Percentiles rank a stretch among this genome's conserved stretches.
Evolutionary conservation across 1,139 yeast genomes (phyloP).

Genomic region (Pichia sp.): DNA sequence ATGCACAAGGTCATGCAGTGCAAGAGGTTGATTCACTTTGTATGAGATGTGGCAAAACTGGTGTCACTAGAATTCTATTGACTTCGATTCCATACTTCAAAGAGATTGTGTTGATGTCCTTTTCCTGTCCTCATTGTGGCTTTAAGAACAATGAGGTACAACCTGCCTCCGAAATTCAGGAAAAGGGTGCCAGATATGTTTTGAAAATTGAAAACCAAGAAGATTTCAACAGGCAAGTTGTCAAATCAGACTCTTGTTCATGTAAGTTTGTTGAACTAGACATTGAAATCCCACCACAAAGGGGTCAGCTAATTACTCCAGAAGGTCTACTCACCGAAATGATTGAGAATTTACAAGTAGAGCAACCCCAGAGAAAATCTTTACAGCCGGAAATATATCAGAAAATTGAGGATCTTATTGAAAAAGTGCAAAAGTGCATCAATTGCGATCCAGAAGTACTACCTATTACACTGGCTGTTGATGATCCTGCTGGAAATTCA

Average conservation of each 20-base stretch:
- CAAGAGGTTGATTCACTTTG: slow-evolving; percentile 93
- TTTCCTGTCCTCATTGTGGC: slow-evolving; percentile 93
- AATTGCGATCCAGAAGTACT: slow-evolving; percentile 62
- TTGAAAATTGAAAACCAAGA: slow-evolving; percentile 64
- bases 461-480: slow-evolving; percentile 77
- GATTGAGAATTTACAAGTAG: slow-evolving; percentile 73
- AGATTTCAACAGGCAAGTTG: slow-evolving; percentile 86
- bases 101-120: slow-evolving; percentile 91
- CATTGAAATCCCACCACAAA: slow-evolving; percentile 90
- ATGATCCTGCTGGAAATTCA: slow-evolving; percentile 97
- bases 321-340: slow-evolving; percentile 86
- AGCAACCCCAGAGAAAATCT: slow-evolving; percentile 72
- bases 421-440: slow-evolving; percentile 53
- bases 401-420: slow-evolving; percentile 68
- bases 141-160: slow-evolving; percentile 90
- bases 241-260: slow-evolving; percentile 84
- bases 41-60: slow-evolving; percentile 90
- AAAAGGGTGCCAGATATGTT: slow-evolving; percentile 75
- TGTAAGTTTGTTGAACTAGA: slow-evolving; percentile 81
- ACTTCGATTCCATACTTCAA: slow-evolving; percentile 90
- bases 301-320: slow-evolving; percentile 88
- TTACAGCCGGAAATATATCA: slow-evolving; percentile 73
- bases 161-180: slow-evolving; percentile 86
- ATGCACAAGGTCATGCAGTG: slow-evolving; percentile 89
- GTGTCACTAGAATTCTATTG: slow-evolving; percentile 75